Conservation (phyloP, 495 filamentous ascomycete species). For the Daldinia caldariorum region DNA sequence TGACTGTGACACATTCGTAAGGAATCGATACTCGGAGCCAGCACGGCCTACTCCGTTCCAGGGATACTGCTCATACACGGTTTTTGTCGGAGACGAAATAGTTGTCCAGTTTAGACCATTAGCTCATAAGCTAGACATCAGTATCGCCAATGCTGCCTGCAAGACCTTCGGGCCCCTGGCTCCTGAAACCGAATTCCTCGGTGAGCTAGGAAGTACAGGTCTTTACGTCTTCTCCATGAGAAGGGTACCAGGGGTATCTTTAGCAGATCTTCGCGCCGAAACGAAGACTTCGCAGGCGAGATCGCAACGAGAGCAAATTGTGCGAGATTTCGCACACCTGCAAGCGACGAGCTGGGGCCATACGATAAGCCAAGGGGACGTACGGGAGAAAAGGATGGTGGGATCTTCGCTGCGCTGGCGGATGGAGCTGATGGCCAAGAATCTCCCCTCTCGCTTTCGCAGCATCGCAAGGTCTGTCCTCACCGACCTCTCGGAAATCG, state of each 20-base stretch:
- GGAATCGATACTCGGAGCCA: constrained; percentile 28
- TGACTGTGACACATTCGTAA: constrained; percentile 43
- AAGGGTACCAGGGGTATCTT: constrained; percentile 53
- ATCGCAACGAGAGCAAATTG: constrained; percentile 47
- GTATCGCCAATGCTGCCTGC: constrained; percentile 52
- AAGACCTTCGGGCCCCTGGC: constrained; percentile 52
- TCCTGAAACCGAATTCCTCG: constrained; percentile 49
- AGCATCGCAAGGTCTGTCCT: constrained; percentile 45
- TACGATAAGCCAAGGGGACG: constrained; percentile 31
- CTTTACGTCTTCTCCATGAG: constrained; percentile 56
- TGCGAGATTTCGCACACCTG: constrained; percentile 57
- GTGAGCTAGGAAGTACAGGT: constrained; percentile 37
- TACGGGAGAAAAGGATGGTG: constrained; percentile 44
- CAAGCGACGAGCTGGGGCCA: constrained; percentile 51
- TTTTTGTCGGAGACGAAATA: constrained; percentile 50
- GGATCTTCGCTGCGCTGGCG: constrained; percentile 52
- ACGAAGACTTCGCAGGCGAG: constrained; percentile 9
- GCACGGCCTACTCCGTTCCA: constrained; percentile 51
- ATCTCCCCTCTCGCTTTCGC: constrained; percentile 54
- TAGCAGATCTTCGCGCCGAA: constrained; percentile 45
- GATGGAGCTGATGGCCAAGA: constrained; percentile 48
- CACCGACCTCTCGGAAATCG: constrained; percentile 49
- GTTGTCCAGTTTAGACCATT: constrained; percentile 64
- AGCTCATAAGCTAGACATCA: constrained; percentile 54
- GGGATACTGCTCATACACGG: constrained; percentile 64